phyloP scores from a whole-genome alignment of 139 green algal genomes.

The Micractinium sp. region DNA sequence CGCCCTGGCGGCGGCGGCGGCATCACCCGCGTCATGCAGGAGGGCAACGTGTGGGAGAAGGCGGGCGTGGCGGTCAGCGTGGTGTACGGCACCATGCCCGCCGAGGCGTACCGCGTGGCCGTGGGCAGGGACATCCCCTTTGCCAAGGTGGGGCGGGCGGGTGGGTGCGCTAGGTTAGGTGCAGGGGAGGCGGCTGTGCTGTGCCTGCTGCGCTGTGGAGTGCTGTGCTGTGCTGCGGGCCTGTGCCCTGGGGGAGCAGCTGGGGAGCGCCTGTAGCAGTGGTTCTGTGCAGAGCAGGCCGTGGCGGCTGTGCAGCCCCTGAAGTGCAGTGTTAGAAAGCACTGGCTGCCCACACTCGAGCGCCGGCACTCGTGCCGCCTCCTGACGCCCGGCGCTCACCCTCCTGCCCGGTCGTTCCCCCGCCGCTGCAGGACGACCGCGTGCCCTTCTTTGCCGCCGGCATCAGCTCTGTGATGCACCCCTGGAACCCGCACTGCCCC shows the following conservation, averaged over 20 bases:
- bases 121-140: conserved; percentile 59
- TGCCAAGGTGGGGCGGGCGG: background rate
- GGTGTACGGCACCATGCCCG: conserved; percentile 98
- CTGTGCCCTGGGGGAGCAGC: too few relatives aligned
- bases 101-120: conserved; percentile 95
- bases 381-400: background rate
- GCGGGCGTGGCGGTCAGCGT: conserved; percentile 74
- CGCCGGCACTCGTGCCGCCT: background rate
- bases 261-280: too few relatives aligned
- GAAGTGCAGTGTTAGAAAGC: too few relatives aligned
- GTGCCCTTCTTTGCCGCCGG: conserved; percentile 99
- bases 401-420: conserved; percentile 69
- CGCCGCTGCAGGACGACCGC: conserved; percentile 64
- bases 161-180: too few relatives aligned
- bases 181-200: too few relatives aligned
- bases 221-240: too few relatives aligned
- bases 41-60: conserved; percentile 90
- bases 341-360: too few relatives aligned
- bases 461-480: conserved; percentile 98
- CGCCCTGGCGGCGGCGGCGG: conserved; percentile 92
- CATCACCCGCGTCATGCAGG: conserved; percentile 91
- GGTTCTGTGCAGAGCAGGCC: background rate
- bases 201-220: too few relatives aligned
- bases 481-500: conserved; percentile 93
- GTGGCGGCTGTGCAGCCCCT: background rate